Evolutionary conservation across 2,329 filamentous ascomycete species (phyloP), one percentile per base, ranked within the genome.

Genomic region (Fusarium ramigenum): DNA sequence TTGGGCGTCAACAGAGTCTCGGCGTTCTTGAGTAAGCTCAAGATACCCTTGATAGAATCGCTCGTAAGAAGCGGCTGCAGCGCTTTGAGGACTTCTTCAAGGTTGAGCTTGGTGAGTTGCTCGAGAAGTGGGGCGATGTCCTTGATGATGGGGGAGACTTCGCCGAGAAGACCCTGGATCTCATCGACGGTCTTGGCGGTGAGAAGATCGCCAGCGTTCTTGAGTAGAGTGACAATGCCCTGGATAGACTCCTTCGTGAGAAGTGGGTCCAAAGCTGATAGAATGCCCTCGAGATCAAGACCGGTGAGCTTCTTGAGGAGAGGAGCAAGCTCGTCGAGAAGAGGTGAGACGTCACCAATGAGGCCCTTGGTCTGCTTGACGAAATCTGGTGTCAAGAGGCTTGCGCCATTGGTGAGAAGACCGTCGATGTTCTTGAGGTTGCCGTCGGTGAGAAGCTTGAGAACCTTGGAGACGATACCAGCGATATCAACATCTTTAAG

Each of bases 371-470:
- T 77, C 70, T 49, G 68, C 46, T 73, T 76, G 57, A 78, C 74
- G 2, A 70, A 75, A 0, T 69, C 59, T 7, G 75, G 69, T 1
- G 82, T 83, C 32, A 85, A 74, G 34, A 85, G 78, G 8, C 68
- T 66, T 8, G 79, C 81, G n/a, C 82, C 83, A 28, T 83, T 84
- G 30, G 72, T 75, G 5, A 85, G 70, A 10, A 85, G 75, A 15
- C 46, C 74, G 11, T 81, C 77, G 28, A 84, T 78, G 46, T 78
- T 80, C 42, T 79, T 74, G 40, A 83, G 77, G 14, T 82, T 80
- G 34, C 79, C 70, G 21, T 78, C 72, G 4, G 76, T 75, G 10
- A 84, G 67, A 16, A 82, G 80, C 10, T 75, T 72, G 7, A 83
- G 64, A 2, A 79, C 77, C 16, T 77, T 69, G 11, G 77, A 73